A percentile compares a stretch with the other conserved stretches of the same genome.
Evolutionary conservation across 345 rosid species (phyloP).

Genomic region (Eutrema japonicum): DNA sequence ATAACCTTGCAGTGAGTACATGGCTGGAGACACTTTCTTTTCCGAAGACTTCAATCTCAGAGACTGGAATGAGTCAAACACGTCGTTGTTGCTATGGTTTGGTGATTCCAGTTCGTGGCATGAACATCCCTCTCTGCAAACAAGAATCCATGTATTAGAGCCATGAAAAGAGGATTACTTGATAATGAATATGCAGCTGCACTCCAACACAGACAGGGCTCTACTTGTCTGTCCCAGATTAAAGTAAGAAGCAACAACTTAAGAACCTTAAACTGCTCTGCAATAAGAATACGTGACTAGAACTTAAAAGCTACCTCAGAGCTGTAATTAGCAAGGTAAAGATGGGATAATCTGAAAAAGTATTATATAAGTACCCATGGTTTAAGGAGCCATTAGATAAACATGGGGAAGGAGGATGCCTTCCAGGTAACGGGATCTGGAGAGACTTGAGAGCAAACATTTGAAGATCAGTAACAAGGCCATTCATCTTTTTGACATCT

Average conservation of each 20-base stretch:
- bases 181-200: slow-evolving; percentile 16
- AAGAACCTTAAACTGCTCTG: not conserved
- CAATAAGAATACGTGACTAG: slow-evolving; percentile 1
- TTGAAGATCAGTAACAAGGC: slow-evolving; percentile 90
- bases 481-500: slow-evolving; percentile 84
- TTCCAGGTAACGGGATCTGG: slow-evolving; percentile 85
- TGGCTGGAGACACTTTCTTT: slow-evolving; percentile 60
- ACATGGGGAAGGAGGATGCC: slow-evolving; percentile 85
- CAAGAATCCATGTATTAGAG: slow-evolving; percentile 19
- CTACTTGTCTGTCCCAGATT: not conserved
- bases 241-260: slow-evolving; percentile 4
- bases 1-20: slow-evolving; percentile 77
- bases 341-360: not conserved
- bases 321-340: not conserved
- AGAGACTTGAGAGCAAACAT: slow-evolving; percentile 88
- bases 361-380: slow-evolving; percentile 50
- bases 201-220: slow-evolving; percentile 6
- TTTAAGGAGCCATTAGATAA: slow-evolving; percentile 54
- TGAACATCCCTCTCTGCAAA: slow-evolving; percentile 55
- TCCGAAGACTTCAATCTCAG: slow-evolving; percentile 54
- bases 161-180: slow-evolving; percentile 2
- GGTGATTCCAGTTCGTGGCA: slow-evolving; percentile 45
- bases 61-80: slow-evolving; percentile 70
- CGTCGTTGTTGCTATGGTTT: slow-evolving; percentile 28
- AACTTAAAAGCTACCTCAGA: slow-evolving; percentile 7